Conservation (phyloP, 257 asterid species). For the Henckelia pumila region DNA sequence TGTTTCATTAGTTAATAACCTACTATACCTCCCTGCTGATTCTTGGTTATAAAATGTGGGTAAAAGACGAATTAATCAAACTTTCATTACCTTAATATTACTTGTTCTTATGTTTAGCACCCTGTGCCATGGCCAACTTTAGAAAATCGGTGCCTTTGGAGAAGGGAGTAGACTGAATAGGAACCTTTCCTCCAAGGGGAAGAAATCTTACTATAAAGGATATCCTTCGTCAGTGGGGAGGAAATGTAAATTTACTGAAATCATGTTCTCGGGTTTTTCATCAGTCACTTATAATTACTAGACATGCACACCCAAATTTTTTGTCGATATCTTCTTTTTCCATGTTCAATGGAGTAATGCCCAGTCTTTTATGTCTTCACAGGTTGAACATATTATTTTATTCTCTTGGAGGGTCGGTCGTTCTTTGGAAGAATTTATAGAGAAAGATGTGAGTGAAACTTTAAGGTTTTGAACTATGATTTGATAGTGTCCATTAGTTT, state of each 20-base stretch:
- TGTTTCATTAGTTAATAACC: not conserved
- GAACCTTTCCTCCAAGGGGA: not conserved
- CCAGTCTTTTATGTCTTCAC: conserved; percentile 8
- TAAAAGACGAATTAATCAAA: not conserved
- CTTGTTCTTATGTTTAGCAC: not conserved
- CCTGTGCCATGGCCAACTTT: not conserved
- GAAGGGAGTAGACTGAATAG: not conserved
- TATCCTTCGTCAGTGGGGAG: not conserved
- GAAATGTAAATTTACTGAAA: not conserved
- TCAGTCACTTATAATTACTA: not conserved
- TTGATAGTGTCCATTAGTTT: not conserved
- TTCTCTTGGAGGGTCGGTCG: conserved; percentile 27
- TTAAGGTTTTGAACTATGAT: not conserved
- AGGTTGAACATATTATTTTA: conserved; percentile 51
- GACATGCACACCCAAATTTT: not conserved
- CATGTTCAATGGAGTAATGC: not conserved
- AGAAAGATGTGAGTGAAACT: conserved; percentile 4
- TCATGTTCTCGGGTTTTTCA: not conserved
- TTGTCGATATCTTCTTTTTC: not conserved
- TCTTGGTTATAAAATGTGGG: not conserved
- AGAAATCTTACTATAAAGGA: not conserved
- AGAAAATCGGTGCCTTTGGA: not conserved
- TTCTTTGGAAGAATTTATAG: not conserved
- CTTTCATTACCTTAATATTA: not conserved
- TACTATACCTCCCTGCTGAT: not conserved